Percentiles rank a stretch among this genome's conserved stretches.
phyloP scores from a whole-genome alignment of 148 eudicot genomes.

The Amaranthus cruentus region DNA sequence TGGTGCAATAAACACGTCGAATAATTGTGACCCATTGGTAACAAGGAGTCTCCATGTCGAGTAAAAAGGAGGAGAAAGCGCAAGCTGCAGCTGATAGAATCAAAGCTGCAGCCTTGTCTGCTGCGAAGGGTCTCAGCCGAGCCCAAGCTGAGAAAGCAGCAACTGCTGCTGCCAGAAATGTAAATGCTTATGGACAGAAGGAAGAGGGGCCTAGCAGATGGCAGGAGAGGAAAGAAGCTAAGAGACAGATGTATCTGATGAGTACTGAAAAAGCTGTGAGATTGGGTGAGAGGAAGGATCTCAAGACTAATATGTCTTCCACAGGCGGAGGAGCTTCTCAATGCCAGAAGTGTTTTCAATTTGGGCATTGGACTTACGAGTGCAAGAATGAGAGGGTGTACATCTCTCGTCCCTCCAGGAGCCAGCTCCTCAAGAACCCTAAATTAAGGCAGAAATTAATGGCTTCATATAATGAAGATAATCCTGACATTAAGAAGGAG shows the following conservation, averaged over 20 bases:
- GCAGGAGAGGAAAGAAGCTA: constrained; percentile 98
- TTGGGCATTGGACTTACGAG: constrained; percentile 93
- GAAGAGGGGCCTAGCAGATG: constrained; percentile 99
- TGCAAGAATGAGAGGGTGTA: constrained; percentile 96
- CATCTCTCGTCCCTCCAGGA: constrained; percentile 78
- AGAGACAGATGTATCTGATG: constrained; percentile 94
- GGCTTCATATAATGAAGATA: constrained; percentile 50
- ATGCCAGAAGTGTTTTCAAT: constrained; percentile 88
- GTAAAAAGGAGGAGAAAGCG: constrained; percentile 72
- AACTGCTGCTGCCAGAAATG: constrained; percentile 87
- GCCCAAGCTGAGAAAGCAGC: constrained; percentile 98
- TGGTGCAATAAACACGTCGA: neutral
- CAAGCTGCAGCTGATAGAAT: constrained; percentile 81
- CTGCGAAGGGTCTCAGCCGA: constrained; percentile 91
- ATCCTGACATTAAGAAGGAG: constrained; percentile 46
- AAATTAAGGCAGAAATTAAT: constrained; percentile 60
- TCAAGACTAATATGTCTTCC: constrained; percentile 37
- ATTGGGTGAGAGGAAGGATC: constrained; percentile 77
- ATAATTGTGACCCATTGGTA: neutral
- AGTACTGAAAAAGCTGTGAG: constrained; percentile 91
- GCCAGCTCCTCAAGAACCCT: constrained; percentile 80
- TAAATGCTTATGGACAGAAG: constrained; percentile 98
- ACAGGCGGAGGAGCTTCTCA: constrained; percentile 41
- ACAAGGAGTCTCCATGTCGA: constrained; percentile 33
- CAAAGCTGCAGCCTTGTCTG: constrained; percentile 85